Conservation (phyloP, 2,329 filamentous ascomycete genomes). For the Gyromitra esculenta region DNA sequence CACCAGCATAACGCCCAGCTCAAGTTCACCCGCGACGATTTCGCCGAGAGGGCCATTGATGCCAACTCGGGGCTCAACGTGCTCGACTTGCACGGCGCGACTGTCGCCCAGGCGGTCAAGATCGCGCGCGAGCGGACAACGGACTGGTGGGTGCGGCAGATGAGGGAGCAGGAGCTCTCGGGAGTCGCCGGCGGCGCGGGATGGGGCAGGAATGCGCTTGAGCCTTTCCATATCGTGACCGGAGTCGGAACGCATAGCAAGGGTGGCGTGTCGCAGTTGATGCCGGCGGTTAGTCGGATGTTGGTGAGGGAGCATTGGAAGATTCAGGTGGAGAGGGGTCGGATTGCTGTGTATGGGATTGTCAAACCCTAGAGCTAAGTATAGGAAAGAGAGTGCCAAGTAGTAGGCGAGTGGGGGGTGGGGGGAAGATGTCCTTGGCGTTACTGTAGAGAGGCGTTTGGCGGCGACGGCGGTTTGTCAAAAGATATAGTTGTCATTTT, state of each 20-base stretch:
- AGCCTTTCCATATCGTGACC: conserved; percentile 56
- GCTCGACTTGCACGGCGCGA: conserved; percentile 56
- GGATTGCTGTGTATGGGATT: conserved; percentile 55
- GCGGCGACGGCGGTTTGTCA: neutral
- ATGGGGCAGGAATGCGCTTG: conserved; percentile 35
- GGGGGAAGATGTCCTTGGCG: neutral
- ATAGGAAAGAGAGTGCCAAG: neutral
- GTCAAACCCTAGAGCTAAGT: conserved; percentile 29
- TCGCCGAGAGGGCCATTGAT: conserved; percentile 53
- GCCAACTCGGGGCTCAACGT: conserved; percentile 51
- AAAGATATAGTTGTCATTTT: neutral
- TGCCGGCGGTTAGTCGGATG: conserved; percentile 56
- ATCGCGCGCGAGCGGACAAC: conserved; percentile 56
- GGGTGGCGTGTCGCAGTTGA: conserved; percentile 53
- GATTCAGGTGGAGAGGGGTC: conserved; percentile 54
- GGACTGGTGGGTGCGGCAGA: conserved; percentile 56
- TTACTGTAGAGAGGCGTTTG: neutral
- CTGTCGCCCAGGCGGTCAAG: conserved; percentile 55
- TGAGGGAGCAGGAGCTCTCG: conserved; percentile 44
- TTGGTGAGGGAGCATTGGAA: conserved; percentile 56
- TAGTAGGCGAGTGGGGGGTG: neutral
- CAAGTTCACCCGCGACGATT: conserved; percentile 51
- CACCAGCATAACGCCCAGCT: conserved; percentile 47
- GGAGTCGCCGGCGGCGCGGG: conserved; percentile 22
- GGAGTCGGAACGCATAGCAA: conserved; percentile 55